A percentile compares a stretch with the other conserved stretches of the same genome.
Evolutionary conservation across 2,329 filamentous ascomycete genomes (phyloP).

Genomic region (Arthrobotrys iridis): DNA sequence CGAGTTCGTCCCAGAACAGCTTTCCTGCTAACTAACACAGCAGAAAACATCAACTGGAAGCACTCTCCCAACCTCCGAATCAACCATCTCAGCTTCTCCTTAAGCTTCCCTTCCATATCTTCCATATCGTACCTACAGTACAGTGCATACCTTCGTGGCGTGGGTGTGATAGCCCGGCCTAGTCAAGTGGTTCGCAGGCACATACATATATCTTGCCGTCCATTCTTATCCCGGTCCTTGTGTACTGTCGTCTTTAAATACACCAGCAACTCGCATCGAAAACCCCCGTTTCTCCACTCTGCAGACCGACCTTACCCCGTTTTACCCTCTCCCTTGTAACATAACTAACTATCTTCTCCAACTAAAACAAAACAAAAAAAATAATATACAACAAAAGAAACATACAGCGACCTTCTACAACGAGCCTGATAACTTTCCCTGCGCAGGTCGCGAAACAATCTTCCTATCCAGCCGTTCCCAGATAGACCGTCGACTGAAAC

Average conservation of each 20-base stretch:
- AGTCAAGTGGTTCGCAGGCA: background rate
- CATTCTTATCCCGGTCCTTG: background rate
- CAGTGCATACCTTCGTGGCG: too few relatives aligned
- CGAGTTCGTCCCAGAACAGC: background rate
- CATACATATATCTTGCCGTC: background rate
- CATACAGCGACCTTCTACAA: too few relatives aligned
- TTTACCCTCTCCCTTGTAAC: conserved; percentile 29
- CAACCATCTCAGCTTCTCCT: background rate
- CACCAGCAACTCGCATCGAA: conserved; percentile 27
- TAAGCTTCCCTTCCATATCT: background rate
- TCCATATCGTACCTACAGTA: too few relatives aligned
- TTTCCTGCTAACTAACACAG: background rate
- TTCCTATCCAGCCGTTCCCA: background rate
- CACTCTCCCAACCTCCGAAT: background rate
- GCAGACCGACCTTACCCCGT: conserved; percentile 28
- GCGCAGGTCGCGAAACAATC: conserved; percentile 43
- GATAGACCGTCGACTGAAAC: conserved; percentile 1
- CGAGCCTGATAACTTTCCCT: too few relatives aligned
- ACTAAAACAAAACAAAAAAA: background rate
- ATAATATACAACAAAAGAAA: background rate
- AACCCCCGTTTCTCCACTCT: conserved; percentile 49
- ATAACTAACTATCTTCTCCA: conserved; percentile 26
- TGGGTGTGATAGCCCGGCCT: too few relatives aligned
- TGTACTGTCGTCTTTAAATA: conserved; percentile 17
- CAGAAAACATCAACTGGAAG: background rate